These are phyloP conservation scores for Dorcoceras hygrometricum DNA, from an alignment of 257 asterid genomes.

Conservation along the genomic window DNA sequence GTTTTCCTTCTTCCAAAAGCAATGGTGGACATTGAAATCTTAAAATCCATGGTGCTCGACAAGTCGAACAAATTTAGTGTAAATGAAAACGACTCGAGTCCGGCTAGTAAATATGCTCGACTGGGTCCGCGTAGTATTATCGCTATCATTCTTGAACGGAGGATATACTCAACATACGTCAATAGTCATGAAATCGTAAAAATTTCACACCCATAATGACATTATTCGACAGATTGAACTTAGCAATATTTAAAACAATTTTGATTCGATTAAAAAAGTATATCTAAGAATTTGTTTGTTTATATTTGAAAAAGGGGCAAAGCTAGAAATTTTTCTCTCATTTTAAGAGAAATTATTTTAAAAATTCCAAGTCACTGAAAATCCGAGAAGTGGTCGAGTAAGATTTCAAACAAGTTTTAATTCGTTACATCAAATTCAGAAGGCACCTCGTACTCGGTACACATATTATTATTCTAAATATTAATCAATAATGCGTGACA, in stretches of 20 bases:
- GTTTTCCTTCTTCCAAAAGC: neutral
- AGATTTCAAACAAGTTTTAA: neutral
- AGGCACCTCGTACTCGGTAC: neutral
- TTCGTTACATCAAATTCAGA: neutral
- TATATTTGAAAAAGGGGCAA: too few species aligned
- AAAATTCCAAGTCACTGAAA: neutral
- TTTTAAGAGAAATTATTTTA: too few species aligned
- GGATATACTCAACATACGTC: too few species aligned
- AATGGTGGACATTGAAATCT: neutral
- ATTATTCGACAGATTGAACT: too few species aligned
- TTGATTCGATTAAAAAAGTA: too few species aligned
- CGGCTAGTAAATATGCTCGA: neutral
- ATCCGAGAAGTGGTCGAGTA: neutral
- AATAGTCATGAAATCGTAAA: too few species aligned
- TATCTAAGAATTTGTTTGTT: neutral
- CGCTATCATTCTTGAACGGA: too few species aligned
- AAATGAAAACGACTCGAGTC: neutral
- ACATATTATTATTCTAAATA: neutral
- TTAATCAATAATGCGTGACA: too few species aligned
- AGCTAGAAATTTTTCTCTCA: neutral
- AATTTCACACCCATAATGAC: too few species aligned
- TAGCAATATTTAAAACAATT: too few species aligned
- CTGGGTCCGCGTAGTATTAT: too few species aligned
- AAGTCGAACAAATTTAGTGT: neutral
- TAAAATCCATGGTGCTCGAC: neutral